Conservation (phyloP, 495 filamentous ascomycete genomes). For the Durotheca rogersii region DNA sequence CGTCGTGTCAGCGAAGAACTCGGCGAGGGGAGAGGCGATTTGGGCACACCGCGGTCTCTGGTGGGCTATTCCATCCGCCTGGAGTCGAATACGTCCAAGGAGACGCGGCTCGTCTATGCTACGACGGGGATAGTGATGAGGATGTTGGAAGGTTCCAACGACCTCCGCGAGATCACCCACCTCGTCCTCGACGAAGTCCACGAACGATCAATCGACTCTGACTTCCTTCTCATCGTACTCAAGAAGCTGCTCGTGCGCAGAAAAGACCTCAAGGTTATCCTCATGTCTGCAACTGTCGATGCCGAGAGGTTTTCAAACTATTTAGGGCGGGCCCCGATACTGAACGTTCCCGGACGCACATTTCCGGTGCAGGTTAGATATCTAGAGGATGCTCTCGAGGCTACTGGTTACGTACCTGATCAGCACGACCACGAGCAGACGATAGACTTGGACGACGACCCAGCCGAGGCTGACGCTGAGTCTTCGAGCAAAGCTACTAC, state of each 20-base stretch:
- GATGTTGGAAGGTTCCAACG: conserved; percentile 87
- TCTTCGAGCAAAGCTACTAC: conserved; percentile 45
- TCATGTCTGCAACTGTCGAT: conserved; percentile 97
- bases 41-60: conserved; percentile 79
- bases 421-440: conserved; percentile 49
- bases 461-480: conserved; percentile 49
- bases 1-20: conserved; percentile 91
- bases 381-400: conserved; percentile 85
- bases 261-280: conserved; percentile 73
- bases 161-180: conserved; percentile 85
- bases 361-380: conserved; percentile 88
- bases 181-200: conserved; percentile 94
- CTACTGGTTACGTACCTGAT: conserved; percentile 68
- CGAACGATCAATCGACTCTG: conserved; percentile 90
- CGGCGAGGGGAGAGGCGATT: conserved; percentile 75
- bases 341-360: conserved; percentile 88
- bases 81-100: conserved; percentile 76
- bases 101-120: conserved; percentile 85
- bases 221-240: conserved; percentile 88
- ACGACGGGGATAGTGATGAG: conserved; percentile 90
- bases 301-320: conserved; percentile 88
- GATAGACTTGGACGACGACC: conserved; percentile 57
- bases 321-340: conserved; percentile 75
- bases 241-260: conserved; percentile 72
- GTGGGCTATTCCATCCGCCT: conserved; percentile 93